These are phyloP conservation scores for Daldinia eschscholtzii DNA, from an alignment of 2,329 filamentous ascomycete genomes.

Conservation along the genomic window DNA sequence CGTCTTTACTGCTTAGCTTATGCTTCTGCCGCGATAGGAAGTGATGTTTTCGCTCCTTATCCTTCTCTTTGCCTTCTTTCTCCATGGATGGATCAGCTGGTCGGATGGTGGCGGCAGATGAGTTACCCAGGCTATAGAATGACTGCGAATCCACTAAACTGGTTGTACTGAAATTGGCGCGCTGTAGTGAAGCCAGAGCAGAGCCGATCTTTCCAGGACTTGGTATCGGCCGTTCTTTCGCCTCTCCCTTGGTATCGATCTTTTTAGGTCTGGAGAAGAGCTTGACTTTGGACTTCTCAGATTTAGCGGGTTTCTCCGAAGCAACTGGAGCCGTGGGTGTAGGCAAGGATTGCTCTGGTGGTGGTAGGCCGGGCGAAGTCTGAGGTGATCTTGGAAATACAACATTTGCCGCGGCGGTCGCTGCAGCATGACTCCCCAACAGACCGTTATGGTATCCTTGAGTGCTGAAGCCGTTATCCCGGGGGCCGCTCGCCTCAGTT, in stretches of 20 bases:
- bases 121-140: constrained; percentile 81
- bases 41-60: constrained; percentile 83
- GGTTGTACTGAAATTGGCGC: constrained; percentile 77
- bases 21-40: constrained; percentile 84
- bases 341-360: constrained; percentile 50
- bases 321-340: constrained; percentile 55
- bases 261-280: constrained; percentile 83
- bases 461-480: constrained; percentile 66
- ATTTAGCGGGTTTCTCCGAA: constrained; percentile 70
- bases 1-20: constrained; percentile 79
- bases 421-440: constrained; percentile 70
- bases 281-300: constrained; percentile 84
- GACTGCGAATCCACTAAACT: constrained; percentile 76
- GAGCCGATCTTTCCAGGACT: constrained; percentile 80
- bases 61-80: constrained; percentile 68
- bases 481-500: constrained; percentile 73
- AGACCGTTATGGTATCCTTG: constrained; percentile 72
- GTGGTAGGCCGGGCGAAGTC: constrained; percentile 61
- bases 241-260: constrained; percentile 77
- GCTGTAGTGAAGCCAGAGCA: constrained; percentile 73
- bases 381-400: constrained; percentile 77
- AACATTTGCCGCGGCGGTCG: constrained; percentile 78
- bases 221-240: constrained; percentile 74
- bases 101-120: constrained; percentile 81
- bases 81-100: constrained; percentile 65